Evolutionary conservation across 768 basidiomycete genomes (phyloP), one percentile per base, ranked within the genome.

Genomic region (Suillus ampliporus): DNA sequence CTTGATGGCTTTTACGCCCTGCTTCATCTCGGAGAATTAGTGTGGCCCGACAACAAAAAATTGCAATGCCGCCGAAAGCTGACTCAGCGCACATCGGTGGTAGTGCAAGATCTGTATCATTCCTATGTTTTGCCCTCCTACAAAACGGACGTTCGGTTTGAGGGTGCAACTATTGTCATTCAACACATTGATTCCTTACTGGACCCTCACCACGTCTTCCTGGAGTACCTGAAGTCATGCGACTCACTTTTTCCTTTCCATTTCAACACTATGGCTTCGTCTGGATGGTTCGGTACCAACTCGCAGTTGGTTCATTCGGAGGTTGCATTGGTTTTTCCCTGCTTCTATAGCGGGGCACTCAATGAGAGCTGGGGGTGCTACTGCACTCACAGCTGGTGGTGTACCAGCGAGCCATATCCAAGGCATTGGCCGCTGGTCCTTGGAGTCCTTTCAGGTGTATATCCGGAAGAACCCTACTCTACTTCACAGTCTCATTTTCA

Each of bases 321-420:
- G 72, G 1, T 61, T 82, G 0, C 68, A 58, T 4, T 10, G n/a
- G 15, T 47, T 58, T 31, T 41, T 51, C 46, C 23, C 26, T 17
- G 26, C 17, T 15, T 17, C n/a, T 5, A 26, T 64, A 11, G 31
- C 44, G 21, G 77, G 73, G 6, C 77, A 78, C 47, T 76, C 73
- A 0, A 14, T 76, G 26, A 76, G 75, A 14, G 69, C 80, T 10
- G 79, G 82, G 0, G 80, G 82, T 5, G 79, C 82, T 0, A 84
- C 82, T 5, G 67, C 57, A 14, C 68, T 79, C 3, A 80, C 82
- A 0, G 64, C 65, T 17, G 28, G 60, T 1, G 78, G 80, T 0
- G 65, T 70, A 0, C 57, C 76, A 0, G 68, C 72, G 0, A 48
- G 66, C 26, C 37, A 69, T 28, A 82, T 83, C 44, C 80, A 80